Conservation (phyloP, 2,329 filamentous ascomycete species). For the Fusarium sp. region DNA sequence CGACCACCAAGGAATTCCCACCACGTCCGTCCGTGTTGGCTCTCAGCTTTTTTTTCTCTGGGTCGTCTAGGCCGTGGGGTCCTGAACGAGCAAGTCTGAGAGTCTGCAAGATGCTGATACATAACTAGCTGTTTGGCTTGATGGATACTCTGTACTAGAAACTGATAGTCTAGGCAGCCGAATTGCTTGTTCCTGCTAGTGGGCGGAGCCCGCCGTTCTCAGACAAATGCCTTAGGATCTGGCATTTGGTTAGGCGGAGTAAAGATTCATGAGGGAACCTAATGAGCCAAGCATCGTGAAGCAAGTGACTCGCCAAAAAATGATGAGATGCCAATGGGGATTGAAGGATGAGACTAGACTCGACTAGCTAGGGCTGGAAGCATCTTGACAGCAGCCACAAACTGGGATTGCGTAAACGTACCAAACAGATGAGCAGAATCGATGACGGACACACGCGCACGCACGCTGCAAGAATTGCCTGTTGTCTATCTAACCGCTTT, state of each 20-base stretch:
- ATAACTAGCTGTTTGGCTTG: conserved; percentile 6
- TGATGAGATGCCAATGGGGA: conserved; percentile 3
- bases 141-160: neutral
- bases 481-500: neutral
- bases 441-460: neutral
- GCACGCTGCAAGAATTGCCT: conserved; percentile 16
- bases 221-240: conserved; percentile 3
- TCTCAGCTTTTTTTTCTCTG: neutral
- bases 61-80: neutral
- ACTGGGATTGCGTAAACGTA: conserved; percentile 3
- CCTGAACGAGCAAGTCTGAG: neutral
- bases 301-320: neutral
- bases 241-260: neutral
- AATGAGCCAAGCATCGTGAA: neutral
- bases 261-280: neutral
- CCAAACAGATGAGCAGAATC: conserved; percentile 16
- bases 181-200: conserved; percentile 3
- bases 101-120: neutral
- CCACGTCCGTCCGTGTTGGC: neutral
- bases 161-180: conserved; percentile 3
- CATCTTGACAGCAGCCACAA: conserved; percentile 25
- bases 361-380: conserved; percentile 23
- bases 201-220: neutral
- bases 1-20: neutral
- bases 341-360: conserved; percentile 21